A percentile compares a stretch with the other conserved stretches of the same genome.
These are phyloP conservation scores for Vachellia collinsii DNA, from an alignment of 306 rosid species.

Conservation along the genomic window DNA sequence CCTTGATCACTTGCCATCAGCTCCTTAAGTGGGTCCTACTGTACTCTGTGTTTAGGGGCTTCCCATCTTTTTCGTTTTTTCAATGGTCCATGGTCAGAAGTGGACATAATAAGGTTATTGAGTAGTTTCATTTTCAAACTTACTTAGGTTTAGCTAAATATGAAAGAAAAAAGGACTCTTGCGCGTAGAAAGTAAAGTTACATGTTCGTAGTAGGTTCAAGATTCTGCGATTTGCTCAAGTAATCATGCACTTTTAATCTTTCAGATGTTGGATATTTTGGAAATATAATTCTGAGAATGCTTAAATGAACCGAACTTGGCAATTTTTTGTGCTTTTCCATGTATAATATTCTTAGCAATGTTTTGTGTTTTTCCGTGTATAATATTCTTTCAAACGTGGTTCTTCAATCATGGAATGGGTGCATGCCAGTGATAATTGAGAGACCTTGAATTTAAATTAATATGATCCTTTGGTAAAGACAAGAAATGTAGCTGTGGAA, in stretches of 20 bases:
- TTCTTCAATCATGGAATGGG: not conserved
- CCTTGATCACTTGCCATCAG: not conserved
- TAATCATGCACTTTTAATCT: not conserved
- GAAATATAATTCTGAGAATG: not conserved
- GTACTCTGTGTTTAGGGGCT: not conserved
- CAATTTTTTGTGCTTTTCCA: constrained; percentile 15
- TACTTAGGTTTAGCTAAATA: not conserved
- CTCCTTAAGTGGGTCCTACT: not conserved
- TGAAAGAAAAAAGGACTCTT: not conserved
- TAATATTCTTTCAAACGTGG: not conserved
- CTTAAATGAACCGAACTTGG: not conserved
- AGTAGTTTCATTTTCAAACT: not conserved
- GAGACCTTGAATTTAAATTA: not conserved
- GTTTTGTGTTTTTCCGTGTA: constrained; percentile 2
- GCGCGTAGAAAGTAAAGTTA: not conserved
- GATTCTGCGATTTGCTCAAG: not conserved
- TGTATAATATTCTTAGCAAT: not conserved
- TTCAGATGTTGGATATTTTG: not conserved
- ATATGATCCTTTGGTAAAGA: no score
- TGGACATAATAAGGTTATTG: not conserved
- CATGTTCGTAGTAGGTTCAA: not conserved
- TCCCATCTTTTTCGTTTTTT: not conserved
- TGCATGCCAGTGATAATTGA: constrained; percentile 21
- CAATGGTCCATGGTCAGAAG: not conserved
- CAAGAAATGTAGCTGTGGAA: not conserved